phyloP scores from a whole-genome alignment of 139 green algal species.

The Edaphochlamys debaryana region DNA sequence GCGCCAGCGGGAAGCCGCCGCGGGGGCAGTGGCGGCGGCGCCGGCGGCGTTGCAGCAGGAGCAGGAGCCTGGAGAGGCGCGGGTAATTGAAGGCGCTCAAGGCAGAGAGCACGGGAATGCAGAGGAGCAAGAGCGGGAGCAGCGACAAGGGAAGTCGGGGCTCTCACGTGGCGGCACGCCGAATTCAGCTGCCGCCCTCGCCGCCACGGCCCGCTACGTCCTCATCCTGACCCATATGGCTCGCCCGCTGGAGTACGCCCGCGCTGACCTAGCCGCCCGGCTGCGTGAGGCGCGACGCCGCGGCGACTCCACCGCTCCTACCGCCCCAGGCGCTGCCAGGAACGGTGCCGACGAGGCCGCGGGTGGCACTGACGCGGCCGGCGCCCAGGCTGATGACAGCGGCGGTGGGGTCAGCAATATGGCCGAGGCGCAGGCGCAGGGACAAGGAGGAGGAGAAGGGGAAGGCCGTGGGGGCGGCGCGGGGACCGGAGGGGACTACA shows the following conservation, averaged over 20 bases:
- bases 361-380: too few relatives aligned
- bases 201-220: neutral
- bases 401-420: neutral
- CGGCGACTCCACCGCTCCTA: neutral
- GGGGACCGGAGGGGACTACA: conserved; percentile 1
- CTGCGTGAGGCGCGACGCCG: neutral
- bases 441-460: too few relatives aligned
- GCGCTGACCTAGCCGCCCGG: neutral
- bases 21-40: too few relatives aligned
- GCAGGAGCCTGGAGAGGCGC: too few relatives aligned
- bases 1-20: too few relatives aligned
- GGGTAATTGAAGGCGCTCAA: too few relatives aligned
- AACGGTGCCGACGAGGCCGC: neutral
- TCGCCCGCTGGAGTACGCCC: conserved; percentile 5
- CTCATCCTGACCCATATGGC: conserved; percentile 25
- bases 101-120: too few relatives aligned
- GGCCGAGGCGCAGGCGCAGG: neutral
- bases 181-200: neutral
- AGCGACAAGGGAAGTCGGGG: too few relatives aligned
- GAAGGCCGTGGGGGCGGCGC: neutral
- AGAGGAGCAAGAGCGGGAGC: neutral
- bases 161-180: neutral
- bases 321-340: too few relatives aligned
- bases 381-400: neutral
- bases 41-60: neutral